Evolutionary conservation across 495 filamentous ascomycete genomes (phyloP).

Genomic region (Bathelium albidoporum): DNA sequence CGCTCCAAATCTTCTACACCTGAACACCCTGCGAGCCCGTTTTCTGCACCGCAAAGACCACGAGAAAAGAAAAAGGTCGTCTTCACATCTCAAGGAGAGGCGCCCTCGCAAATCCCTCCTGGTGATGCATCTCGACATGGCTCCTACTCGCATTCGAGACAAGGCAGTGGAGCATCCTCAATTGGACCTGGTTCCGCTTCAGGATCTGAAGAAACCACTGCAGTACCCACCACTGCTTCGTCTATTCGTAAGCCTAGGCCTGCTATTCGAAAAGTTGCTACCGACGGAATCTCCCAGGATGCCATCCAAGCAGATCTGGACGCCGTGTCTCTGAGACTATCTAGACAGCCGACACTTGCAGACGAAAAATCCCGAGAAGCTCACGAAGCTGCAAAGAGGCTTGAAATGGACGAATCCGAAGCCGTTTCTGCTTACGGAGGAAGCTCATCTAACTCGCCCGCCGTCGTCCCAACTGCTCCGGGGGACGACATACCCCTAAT

Average conservation of each 20-base stretch:
- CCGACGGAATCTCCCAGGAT: not conserved
- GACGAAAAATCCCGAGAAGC: slow-evolving; percentile 11
- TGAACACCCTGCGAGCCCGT: not conserved
- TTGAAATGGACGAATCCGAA: slow-evolving; percentile 17
- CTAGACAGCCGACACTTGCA: slow-evolving; percentile 5
- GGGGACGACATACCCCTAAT: slow-evolving; percentile 30
- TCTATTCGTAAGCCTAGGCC: slow-evolving; percentile 13
- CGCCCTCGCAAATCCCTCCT: not conserved
- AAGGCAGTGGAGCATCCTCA: slow-evolving; percentile 12
- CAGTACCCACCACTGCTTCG: slow-evolving; percentile 5
- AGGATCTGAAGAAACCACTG: slow-evolving; percentile 12
- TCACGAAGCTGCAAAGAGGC: slow-evolving; percentile 17
- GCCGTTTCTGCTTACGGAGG: slow-evolving; percentile 11
- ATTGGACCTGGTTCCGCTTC: slow-evolving; percentile 14
- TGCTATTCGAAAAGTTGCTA: slow-evolving; percentile 12
- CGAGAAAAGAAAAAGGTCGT: slow-evolving; percentile 22
- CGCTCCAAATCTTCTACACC: not conserved
- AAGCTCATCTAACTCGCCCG: slow-evolving; percentile 12
- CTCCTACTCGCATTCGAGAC: slow-evolving; percentile 11
- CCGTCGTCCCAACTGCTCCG: not conserved
- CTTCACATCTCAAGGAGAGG: slow-evolving; percentile 11
- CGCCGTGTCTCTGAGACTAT: slow-evolving; percentile 7
- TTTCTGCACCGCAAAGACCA: slow-evolving; percentile 12
- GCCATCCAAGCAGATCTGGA: slow-evolving; percentile 9
- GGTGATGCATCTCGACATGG: slow-evolving; percentile 1